phyloP scores from a whole-genome alignment of 148 eudicot genomes.

The Chenopodium berlandieri region DNA sequence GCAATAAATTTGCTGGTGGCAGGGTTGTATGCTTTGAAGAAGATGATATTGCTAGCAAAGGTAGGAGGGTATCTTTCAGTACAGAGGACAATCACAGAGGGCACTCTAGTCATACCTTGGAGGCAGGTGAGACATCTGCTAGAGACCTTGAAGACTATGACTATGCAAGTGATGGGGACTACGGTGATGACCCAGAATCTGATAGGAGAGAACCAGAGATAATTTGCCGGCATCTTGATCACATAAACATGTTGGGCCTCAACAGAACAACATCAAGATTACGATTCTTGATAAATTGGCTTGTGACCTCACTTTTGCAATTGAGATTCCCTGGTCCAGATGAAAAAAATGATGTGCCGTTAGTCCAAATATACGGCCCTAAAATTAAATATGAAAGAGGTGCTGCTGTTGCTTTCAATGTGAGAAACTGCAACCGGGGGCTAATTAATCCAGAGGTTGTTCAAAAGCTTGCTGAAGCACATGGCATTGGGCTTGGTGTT shows the following conservation, averaged over 20 bases:
- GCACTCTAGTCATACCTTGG: slow-evolving; percentile 41
- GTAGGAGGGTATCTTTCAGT: slow-evolving; percentile 73
- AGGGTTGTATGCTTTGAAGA: slow-evolving; percentile 71
- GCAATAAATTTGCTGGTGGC: slow-evolving; percentile 56
- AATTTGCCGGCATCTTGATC: slow-evolving; percentile 82
- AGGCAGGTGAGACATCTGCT: slow-evolving; percentile 55
- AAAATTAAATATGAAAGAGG: slow-evolving; percentile 96
- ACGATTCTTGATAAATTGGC: slow-evolving; percentile 88
- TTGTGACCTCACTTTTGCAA: slow-evolving; percentile 81
- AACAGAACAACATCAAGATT: slow-evolving; percentile 79
- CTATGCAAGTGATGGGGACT: slow-evolving; percentile 61
- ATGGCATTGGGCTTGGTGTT: slow-evolving; percentile 75
- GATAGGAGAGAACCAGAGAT: slow-evolving; percentile 84
- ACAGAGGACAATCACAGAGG: slow-evolving; percentile 57
- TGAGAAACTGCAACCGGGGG: slow-evolving; percentile 63
- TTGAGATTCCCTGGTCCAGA: slow-evolving; percentile 56
- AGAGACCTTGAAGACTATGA: slow-evolving; percentile 60
- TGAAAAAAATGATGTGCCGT: slow-evolving; percentile 36
- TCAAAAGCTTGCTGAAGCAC: slow-evolving; percentile 76
- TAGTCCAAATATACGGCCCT: slow-evolving; percentile 92
- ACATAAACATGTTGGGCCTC: slow-evolving; percentile 89
- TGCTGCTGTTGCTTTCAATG: slow-evolving; percentile 88
- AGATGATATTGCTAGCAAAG: slow-evolving; percentile 52
- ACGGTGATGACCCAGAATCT: slow-evolving; percentile 55
- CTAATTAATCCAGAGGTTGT: slow-evolving; percentile 73